Percentiles rank a stretch among this genome's conserved stretches.
Conservation (phyloP, 352 stramenopile genomes). For the Globisporangium middletonii region DNA sequence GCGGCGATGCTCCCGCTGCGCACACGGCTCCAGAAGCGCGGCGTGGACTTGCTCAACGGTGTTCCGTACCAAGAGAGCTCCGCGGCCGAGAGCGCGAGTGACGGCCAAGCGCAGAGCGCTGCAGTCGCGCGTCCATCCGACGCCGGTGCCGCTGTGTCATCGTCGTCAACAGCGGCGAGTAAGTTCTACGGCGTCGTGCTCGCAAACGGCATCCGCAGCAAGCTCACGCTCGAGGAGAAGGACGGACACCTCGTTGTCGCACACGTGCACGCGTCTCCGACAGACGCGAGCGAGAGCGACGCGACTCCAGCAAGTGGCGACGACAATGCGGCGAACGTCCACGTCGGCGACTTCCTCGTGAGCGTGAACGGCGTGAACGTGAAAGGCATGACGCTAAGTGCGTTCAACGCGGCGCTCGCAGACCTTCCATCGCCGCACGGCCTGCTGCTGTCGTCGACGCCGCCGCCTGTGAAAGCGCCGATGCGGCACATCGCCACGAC, state of each 20-base stretch:
- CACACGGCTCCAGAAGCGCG: slow-evolving; percentile 23
- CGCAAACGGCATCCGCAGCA: slow-evolving; percentile 26
- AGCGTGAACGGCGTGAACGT: slow-evolving; percentile 51
- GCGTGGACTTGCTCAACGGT: slow-evolving; percentile 48
- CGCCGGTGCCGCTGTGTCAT: slow-evolving; percentile 7
- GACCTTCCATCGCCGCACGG: slow-evolving; percentile 34
- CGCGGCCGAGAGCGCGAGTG: neutral
- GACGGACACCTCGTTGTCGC: slow-evolving; percentile 41
- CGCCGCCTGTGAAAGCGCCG: slow-evolving; percentile 31
- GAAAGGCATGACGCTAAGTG: slow-evolving; percentile 26
- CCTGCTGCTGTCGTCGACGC: slow-evolving; percentile 44
- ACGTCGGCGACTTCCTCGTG: slow-evolving; percentile 38
- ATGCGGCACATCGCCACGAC: slow-evolving; percentile 63
- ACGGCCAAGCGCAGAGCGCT: neutral
- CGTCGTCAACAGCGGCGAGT: neutral
- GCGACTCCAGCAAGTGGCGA: too few species aligned
- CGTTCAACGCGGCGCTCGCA: slow-evolving; percentile 24
- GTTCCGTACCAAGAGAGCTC: slow-evolving; percentile 40
- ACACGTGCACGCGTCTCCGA: too few species aligned
- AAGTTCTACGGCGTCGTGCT: slow-evolving; percentile 54
- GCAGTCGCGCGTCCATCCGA: neutral
- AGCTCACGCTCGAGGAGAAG: slow-evolving; percentile 30
- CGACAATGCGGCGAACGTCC: slow-evolving; percentile 9
- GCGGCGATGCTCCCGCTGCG: slow-evolving; percentile 49
- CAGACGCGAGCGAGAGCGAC: too few species aligned